phyloP scores from a whole-genome alignment of 2,329 filamentous ascomycete genomes.

The Alternaria gaisen region DNA sequence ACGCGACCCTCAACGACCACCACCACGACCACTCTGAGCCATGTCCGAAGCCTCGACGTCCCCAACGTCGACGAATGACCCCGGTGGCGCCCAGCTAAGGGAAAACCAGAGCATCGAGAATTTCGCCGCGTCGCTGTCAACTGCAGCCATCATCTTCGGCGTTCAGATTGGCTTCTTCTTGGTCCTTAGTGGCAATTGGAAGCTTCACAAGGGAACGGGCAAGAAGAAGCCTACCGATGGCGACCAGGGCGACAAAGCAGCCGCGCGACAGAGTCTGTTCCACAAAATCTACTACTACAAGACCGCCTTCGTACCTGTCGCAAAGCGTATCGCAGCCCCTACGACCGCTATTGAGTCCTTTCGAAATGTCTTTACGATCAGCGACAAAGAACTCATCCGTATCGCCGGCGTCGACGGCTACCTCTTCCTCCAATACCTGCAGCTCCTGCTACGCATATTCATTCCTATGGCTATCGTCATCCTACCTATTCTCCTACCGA shows the following conservation, averaged over 20 bases:
- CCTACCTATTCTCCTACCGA: slow-evolving; percentile 82
- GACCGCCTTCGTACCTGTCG: slow-evolving; percentile 49
- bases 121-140: slow-evolving; percentile 49
- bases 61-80: slow-evolving; percentile 3
- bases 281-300: slow-evolving; percentile 53
- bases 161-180: slow-evolving; percentile 46
- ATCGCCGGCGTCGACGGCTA: slow-evolving; percentile 97
- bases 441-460: slow-evolving; percentile 89
- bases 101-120: slow-evolving; percentile 50
- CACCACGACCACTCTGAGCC: slow-evolving; percentile 7
- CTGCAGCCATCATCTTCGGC: slow-evolving; percentile 48
- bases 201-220: slow-evolving; percentile 31
- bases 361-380: slow-evolving; percentile 69
- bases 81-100: slow-evolving; percentile 22
- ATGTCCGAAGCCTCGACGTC: slow-evolving; percentile 16
- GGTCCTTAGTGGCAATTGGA: slow-evolving; percentile 51
- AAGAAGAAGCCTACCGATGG: slow-evolving; percentile 25
- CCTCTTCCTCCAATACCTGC: slow-evolving; percentile 92
- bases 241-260: slow-evolving; percentile 22
- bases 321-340: slow-evolving; percentile 47
- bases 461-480: slow-evolving; percentile 80
- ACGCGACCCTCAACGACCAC: slow-evolving; percentile 7
- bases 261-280: slow-evolving; percentile 47
- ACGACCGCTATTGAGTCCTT: slow-evolving; percentile 49
- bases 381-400: slow-evolving; percentile 84